A percentile compares a stretch with the other conserved stretches of the same genome.
phyloP scores from a whole-genome alignment of 108 stramenopile species.

The Cyclotella cryptica region DNA sequence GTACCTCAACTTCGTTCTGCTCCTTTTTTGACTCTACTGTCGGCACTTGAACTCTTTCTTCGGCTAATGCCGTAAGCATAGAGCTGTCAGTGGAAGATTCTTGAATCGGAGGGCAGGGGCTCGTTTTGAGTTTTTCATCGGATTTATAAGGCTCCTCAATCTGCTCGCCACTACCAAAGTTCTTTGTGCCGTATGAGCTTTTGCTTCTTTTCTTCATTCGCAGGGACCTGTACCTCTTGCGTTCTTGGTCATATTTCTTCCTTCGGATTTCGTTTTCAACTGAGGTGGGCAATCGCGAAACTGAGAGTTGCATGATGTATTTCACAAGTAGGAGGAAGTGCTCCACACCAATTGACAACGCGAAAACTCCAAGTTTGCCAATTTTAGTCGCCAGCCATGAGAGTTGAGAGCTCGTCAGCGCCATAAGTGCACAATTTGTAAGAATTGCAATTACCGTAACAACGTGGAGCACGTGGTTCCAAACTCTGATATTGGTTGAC shows the following conservation, averaged over 20 bases:
- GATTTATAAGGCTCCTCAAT: constrained; percentile 10
- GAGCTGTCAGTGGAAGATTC: constrained; percentile 41
- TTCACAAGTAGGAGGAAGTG: constrained; percentile 91
- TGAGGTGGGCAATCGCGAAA: constrained; percentile 65
- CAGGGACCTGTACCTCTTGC: constrained; percentile 63
- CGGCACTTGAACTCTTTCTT: constrained; percentile 10
- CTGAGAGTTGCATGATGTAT: constrained; percentile 80
- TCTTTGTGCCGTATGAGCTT: constrained; percentile 33
- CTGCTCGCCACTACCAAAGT: not conserved
- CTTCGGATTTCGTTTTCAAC: constrained; percentile 75
- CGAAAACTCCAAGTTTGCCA: constrained; percentile 70
- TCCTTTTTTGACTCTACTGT: constrained; percentile 1
- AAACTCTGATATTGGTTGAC: constrained; percentile 59
- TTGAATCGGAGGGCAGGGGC: constrained; percentile 46
- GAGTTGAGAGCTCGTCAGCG: constrained; percentile 83
- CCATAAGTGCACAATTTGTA: constrained; percentile 95
- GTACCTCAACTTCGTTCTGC: too few species aligned
- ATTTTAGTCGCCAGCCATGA: constrained; percentile 55
- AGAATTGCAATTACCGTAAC: constrained; percentile 95
- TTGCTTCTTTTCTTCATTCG: constrained; percentile 71
- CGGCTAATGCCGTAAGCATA: constrained; percentile 11
- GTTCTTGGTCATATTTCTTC: constrained; percentile 69
- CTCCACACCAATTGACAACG: constrained; percentile 87
- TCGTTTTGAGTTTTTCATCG: constrained; percentile 21
- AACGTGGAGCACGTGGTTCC: constrained; percentile 95